phyloP scores from a whole-genome alignment of 2,329 filamentous ascomycete species.

The Aspergillus sp. region DNA sequence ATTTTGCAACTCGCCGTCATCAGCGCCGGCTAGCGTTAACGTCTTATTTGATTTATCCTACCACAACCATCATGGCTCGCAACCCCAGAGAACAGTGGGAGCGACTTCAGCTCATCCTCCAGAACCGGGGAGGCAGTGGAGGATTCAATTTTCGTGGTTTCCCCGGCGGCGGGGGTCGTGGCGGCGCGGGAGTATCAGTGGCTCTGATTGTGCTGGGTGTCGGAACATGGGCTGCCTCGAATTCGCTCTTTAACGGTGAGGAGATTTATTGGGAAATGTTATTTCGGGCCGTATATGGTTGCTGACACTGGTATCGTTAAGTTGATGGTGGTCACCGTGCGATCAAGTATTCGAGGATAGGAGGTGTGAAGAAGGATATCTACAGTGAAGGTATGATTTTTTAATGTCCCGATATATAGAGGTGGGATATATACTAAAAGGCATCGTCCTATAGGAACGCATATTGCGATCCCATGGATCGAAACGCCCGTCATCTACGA shows the following conservation, averaged over 20 bases:
- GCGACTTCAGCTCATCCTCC: slow-evolving; percentile 55
- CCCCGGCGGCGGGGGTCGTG: slow-evolving; percentile 46
- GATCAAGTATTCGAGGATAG: slow-evolving; percentile 93
- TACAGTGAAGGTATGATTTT: slow-evolving; percentile 69
- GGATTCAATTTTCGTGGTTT: slow-evolving; percentile 41
- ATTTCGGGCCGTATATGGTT: not conserved
- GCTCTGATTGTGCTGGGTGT: slow-evolving; percentile 46
- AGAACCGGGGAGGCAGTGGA: slow-evolving; percentile 43
- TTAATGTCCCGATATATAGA: no score
- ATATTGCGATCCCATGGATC: slow-evolving; percentile 91
- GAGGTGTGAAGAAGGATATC: slow-evolving; percentile 92
- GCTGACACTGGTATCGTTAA: slow-evolving; percentile 21
- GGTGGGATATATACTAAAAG: not conserved
- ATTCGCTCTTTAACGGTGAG: slow-evolving; percentile 61
- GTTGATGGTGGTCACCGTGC: slow-evolving; percentile 98
- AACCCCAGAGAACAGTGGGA: slow-evolving; percentile 61
- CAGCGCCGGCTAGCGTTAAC: not conserved
- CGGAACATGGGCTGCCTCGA: slow-evolving; percentile 38
- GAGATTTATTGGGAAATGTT: not conserved
- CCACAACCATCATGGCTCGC: slow-evolving; percentile 32
- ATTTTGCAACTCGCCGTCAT: slow-evolving; percentile 13
- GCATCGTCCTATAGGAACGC: slow-evolving; percentile 57
- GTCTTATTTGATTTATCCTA: slow-evolving; percentile 14
- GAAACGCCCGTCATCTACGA: slow-evolving; percentile 96
- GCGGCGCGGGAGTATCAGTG: slow-evolving; percentile 49